Evolutionary conservation across 768 basidiomycete genomes (phyloP), one percentile per base, ranked within the genome.

Genomic region (Agrocybe pediades): DNA sequence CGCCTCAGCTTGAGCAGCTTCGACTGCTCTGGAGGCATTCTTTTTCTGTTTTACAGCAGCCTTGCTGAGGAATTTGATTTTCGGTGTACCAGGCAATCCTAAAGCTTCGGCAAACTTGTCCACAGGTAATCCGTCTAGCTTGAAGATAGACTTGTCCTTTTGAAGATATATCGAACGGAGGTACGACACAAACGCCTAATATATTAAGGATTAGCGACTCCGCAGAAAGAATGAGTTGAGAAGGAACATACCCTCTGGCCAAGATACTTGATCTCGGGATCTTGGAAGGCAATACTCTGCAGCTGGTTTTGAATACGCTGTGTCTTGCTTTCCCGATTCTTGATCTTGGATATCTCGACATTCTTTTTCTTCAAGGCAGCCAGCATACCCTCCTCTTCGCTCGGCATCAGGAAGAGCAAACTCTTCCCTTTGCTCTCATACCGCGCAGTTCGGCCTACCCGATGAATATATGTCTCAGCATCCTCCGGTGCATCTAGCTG

Each of bases 401-500:
- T 93, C 2, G 96, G 96, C 61, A 88, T 68, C 15, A 98, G 71
- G 51, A 99, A 76, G 59, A 97, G 69, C 29, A 98, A 70, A 0
- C 85, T 88, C 65, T 93, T 92, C 0, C 97, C 97, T 26, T 88
- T 85, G 56, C 88, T 88, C 65, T 95, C 88, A 64, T 98, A 98
- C 45, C 96, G 77, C 41, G 96, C 96, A 15, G 96, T 99, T 42
- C 96, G 81, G 0, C 96, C 96, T 2, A 99, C 95, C 25, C 96
- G 86, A 68, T 99, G 96, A 36, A 99, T 93, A 68, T 99, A 98
- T 9, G 95, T 99, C 44, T 97, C 95, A 5, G 89, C 93, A 64
- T 99, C 96, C 71, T 99, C 96, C 0, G 96, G 96, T 2, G 92
- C 92, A 68, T 99, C 96, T 11, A 95, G 74, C 67, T 99, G 96